Conservation (phyloP, 2,329 filamentous ascomycete species). For the Sporothrix euskadiensis region DNA sequence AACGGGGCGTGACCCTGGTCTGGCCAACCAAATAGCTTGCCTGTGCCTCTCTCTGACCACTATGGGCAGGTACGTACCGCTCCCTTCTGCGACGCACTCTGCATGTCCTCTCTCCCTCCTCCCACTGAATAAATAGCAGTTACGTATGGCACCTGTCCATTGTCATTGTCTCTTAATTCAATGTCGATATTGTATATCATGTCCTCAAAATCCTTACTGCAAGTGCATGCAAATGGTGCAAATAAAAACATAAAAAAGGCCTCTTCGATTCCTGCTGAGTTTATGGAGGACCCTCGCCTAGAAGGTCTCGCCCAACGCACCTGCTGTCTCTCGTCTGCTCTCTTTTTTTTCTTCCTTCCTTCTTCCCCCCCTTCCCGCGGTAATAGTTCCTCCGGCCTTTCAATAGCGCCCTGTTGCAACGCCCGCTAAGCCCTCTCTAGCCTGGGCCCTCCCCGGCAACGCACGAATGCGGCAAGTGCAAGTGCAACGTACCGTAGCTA, state of each 20-base stretch:
- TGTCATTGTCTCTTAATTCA: not conserved
- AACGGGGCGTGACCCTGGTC: constrained; percentile 29
- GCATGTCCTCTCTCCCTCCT: not conserved
- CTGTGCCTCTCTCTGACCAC: constrained; percentile 12
- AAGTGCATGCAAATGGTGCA: not conserved
- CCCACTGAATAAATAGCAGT: not conserved
- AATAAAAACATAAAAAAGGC: not conserved
- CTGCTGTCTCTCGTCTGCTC: not conserved
- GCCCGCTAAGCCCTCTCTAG: constrained; percentile 31
- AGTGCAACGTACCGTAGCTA: constrained; percentile 20
- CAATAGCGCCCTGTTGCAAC: constrained; percentile 32
- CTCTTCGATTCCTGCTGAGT: not conserved
- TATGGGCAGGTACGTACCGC: constrained; percentile 15
- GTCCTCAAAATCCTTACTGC: not conserved
- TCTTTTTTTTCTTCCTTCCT: not conserved
- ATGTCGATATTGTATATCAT: not conserved
- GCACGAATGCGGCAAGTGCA: constrained; percentile 29
- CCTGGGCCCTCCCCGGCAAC: constrained; percentile 28
- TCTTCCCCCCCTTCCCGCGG: not conserved
- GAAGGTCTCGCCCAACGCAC: not conserved
- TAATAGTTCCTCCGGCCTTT: constrained; percentile 13
- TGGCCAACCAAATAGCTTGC: constrained; percentile 28
- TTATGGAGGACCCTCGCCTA: constrained; percentile 10
- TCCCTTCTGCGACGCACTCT: not conserved
- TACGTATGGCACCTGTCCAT: constrained; percentile 1